These are phyloP conservation scores for Chionographis japonica DNA, from an alignment of 106 monocot genomes.

Conservation along the genomic window DNA sequence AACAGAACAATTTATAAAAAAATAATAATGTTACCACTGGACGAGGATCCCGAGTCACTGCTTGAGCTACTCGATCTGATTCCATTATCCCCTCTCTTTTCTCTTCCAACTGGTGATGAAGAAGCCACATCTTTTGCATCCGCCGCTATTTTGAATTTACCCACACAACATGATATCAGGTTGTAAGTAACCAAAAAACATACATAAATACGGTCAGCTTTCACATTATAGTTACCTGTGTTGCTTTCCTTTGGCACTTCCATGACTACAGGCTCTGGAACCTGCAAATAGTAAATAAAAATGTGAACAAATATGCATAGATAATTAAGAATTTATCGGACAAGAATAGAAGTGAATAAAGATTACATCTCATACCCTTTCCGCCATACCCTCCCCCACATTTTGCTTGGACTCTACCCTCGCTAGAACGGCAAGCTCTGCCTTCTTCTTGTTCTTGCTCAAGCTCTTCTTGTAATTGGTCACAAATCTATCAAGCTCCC, in stretches of 20 bases:
- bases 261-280: conserved; percentile 19
- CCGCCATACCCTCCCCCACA: conserved; percentile 15
- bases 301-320: background rate
- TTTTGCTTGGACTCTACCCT: conserved; percentile 26
- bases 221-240: conserved; percentile 23
- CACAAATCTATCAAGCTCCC: conserved; percentile 98
- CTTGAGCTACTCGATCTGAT: conserved; percentile 50
- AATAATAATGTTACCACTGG: conserved; percentile 35
- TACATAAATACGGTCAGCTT: background rate
- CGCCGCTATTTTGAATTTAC: background rate
- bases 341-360: background rate
- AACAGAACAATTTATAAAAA: background rate
- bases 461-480: conserved; percentile 95
- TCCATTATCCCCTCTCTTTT: conserved; percentile 32
- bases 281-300: conserved; percentile 11
- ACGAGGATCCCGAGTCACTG: conserved; percentile 58
- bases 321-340: background rate
- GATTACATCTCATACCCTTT: conserved; percentile 18
- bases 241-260: conserved; percentile 37
- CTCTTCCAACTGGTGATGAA: conserved; percentile 23
- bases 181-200: background rate
- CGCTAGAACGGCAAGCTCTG: conserved; percentile 55
- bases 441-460: conserved; percentile 94
- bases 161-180: background rate
- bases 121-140: conserved; percentile 20